These are phyloP conservation scores for Sparassis latifolia DNA, from an alignment of 1,284 basidiomycete species.

Conservation along the genomic window DNA sequence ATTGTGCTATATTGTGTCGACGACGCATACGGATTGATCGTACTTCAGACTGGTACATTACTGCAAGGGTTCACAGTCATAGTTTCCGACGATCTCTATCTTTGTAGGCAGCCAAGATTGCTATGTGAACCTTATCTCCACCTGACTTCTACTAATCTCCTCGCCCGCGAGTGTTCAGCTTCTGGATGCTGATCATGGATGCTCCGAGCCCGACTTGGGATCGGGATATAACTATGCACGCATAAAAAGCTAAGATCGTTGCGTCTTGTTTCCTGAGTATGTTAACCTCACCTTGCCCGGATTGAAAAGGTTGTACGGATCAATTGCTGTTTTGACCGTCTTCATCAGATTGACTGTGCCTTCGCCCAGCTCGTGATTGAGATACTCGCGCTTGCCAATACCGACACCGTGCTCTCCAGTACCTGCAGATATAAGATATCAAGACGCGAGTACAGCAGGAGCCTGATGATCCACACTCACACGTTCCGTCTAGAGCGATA, in stretches of 20 bases:
- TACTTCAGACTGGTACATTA: too few relatives aligned
- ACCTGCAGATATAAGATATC: constrained; percentile 30
- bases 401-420: constrained; percentile 89
- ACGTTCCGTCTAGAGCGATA: constrained; percentile 72
- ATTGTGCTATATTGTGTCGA: too few relatives aligned
- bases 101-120: too few relatives aligned
- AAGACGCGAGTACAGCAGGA: neutral
- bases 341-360: constrained; percentile 86
- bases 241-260: neutral
- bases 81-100: too few relatives aligned
- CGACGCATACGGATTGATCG: too few relatives aligned
- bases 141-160: too few relatives aligned
- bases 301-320: constrained; percentile 77
- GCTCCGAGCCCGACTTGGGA: neutral
- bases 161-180: too few relatives aligned
- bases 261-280: too few relatives aligned
- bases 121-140: too few relatives aligned
- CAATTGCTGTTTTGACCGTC: constrained; percentile 70
- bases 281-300: constrained; percentile 65
- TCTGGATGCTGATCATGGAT: too few relatives aligned
- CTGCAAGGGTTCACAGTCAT: too few relatives aligned
- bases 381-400: constrained; percentile 73
- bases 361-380: constrained; percentile 72
- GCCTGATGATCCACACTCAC: constrained; percentile 29
- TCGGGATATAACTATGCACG: constrained; percentile 5